Evolutionary conservation across 1,139 yeast genomes (phyloP), one percentile per base, ranked within the genome.

Genomic region (Suhomyces bokatorum): DNA sequence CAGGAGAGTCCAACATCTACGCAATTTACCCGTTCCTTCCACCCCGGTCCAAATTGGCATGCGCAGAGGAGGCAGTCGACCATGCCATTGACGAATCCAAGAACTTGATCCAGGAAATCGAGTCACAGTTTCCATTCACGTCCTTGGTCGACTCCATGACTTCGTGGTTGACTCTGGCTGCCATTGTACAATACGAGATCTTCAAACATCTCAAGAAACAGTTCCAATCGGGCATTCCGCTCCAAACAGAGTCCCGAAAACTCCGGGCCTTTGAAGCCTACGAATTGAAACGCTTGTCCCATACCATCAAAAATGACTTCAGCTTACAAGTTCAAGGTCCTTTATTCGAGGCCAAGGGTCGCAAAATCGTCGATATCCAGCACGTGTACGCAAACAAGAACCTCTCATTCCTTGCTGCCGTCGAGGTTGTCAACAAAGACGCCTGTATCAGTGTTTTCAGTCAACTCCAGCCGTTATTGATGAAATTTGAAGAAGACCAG

Each of bases 11-110:
- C 3, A 46, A 57, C 10, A 47, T 73, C 0, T 69, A 51, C 49
- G 67, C 70, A 1, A 47, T 71, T 11, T 70, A 57, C 43, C 78
- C 78, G 4, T 70, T 70, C 43, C 43, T 64, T 3, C 47, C 56
- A 34, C 47, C 46, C 14, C 39, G 43, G 14, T 54, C 65, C 1
- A 53, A 47, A 9, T 46, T 70, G 31, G 60, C 60, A 3, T 56
- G 68, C 14, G 56, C 70, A 1, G 46, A 53, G 39, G 49, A 47
- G 9, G 54, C 55, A n/a, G 50, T 69, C 3, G 55, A 56, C 10
- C 48, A 47, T 4, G 69, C 70, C 0, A 43, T 60, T 14, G 55
- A 55, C n/a, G 73, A 67, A 37, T 52, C 72, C 1, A 40, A 45
- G 22, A 49, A 52, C 1, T 37, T 58, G 2, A 50, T 65, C 22